Conservation (phyloP, 2,329 filamentous ascomycete species). For the Gyromitra esculenta region DNA sequence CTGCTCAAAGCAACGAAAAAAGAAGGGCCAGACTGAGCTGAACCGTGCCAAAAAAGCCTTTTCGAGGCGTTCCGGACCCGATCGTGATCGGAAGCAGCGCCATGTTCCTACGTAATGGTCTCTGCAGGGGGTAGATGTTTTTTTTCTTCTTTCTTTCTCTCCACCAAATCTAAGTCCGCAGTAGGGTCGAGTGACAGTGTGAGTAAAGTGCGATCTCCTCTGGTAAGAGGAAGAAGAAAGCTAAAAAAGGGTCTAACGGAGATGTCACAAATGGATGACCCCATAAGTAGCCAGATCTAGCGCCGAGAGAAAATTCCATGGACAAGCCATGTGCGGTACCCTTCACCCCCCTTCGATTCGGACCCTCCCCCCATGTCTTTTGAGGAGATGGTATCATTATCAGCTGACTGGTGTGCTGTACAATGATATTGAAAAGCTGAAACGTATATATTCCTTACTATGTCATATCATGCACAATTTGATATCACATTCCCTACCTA, state of each 20-base stretch:
- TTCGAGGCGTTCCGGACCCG: constrained; percentile 12
- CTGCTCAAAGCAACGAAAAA: not conserved
- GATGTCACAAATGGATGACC: constrained; percentile 6
- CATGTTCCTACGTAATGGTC: constrained; percentile 47
- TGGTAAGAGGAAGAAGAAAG: not conserved
- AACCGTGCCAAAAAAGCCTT: not conserved
- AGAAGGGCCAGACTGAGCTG: constrained; percentile 26
- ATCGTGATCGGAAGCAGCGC: constrained; percentile 16
- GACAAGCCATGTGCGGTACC: constrained; percentile 23
- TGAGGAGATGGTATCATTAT: constrained; percentile 19
- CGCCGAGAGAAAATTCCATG: constrained; percentile 14
- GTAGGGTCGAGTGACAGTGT: constrained; percentile 32
- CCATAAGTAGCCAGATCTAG: constrained; percentile 3
- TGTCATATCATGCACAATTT: constrained; percentile 30
- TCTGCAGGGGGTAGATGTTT: constrained; percentile 34
- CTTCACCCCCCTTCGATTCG: not conserved
- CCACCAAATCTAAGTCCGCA: constrained; percentile 12
- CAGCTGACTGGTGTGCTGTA: constrained; percentile 47
- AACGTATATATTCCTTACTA: constrained; percentile 43
- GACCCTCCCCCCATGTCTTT: constrained; percentile 28
- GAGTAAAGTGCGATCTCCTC: constrained; percentile 14
- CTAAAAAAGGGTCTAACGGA: not conserved
- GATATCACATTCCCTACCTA: constrained; percentile 41
- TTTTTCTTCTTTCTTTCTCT: not conserved
- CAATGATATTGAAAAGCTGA: constrained; percentile 41